A percentile compares a stretch with the other conserved stretches of the same genome.
These are phyloP conservation scores for Chiua virens DNA, from an alignment of 768 basidiomycete genomes.

Conservation along the genomic window DNA sequence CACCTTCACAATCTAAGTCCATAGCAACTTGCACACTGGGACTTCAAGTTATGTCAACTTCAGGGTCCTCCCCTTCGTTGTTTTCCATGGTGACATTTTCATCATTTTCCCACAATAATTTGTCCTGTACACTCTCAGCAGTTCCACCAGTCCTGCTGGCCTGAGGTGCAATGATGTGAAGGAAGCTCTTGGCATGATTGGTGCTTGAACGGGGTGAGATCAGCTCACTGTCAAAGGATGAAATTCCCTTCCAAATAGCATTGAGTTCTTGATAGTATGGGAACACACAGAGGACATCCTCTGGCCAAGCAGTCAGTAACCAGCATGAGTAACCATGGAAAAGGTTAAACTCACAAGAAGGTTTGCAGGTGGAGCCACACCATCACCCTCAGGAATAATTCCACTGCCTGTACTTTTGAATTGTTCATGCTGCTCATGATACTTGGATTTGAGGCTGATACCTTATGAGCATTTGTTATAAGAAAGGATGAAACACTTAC, in stretches of 20 bases:
- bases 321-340: too few species aligned
- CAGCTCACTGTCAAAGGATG: conserved; percentile 1
- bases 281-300: not conserved
- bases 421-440: not conserved
- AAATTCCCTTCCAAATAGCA: conserved; percentile 4
- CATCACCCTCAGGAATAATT: not conserved
- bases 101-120: too few species aligned
- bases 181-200: not conserved
- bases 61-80: too few species aligned
- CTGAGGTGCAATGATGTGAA: not conserved
- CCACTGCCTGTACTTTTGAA: conserved; percentile 2
- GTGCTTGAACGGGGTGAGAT: not conserved
- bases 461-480: not conserved
- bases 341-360: too few species aligned
- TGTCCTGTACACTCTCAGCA: too few species aligned
- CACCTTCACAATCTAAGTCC: too few species aligned
- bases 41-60: too few species aligned
- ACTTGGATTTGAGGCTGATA: conserved; percentile 4
- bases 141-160: too few species aligned
- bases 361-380: not conserved
- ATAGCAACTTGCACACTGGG: too few species aligned
- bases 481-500: not conserved
- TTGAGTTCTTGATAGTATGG: conserved; percentile 9
- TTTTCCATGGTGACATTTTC: too few species aligned
- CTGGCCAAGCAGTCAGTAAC: not conserved